phyloP scores from a whole-genome alignment of 2,329 filamentous ascomycete species.

The Aspergillus sergii region DNA sequence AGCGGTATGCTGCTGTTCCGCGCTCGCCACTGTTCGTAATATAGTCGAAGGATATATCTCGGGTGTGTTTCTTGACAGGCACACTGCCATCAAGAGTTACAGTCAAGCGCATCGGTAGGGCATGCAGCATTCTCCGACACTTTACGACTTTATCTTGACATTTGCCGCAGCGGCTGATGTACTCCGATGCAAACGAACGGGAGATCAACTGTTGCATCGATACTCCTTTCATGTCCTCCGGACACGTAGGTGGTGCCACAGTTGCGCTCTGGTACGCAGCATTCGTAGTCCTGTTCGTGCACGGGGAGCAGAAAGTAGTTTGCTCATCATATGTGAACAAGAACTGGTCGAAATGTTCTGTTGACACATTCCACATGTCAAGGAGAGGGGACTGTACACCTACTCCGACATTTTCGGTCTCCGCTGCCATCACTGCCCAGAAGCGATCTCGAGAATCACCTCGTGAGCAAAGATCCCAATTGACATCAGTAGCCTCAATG shows the following conservation, averaged over 20 bases:
- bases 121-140: conserved; percentile 17
- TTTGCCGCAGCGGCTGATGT: not conserved
- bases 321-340: conserved; percentile 19
- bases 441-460: conserved; percentile 24
- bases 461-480: conserved; percentile 32
- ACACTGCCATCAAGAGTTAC: conserved; percentile 21
- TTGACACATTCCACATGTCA: conserved; percentile 28
- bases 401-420: conserved; percentile 10
- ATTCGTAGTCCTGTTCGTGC: not conserved
- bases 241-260: not conserved
- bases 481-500: conserved; percentile 29
- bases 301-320: conserved; percentile 1
- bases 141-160: conserved; percentile 21
- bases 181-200: not conserved
- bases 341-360: conserved; percentile 33
- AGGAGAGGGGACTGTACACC: conserved; percentile 16
- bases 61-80: conserved; percentile 27
- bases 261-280: not conserved
- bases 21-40: conserved; percentile 16
- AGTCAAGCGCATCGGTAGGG: conserved; percentile 35
- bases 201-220: conserved; percentile 1
- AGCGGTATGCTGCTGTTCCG: conserved; percentile 34
- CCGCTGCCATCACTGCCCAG: conserved; percentile 12
- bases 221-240: not conserved
- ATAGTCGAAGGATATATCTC: conserved; percentile 29